Conservation (phyloP, 1,139 yeast genomes). For the Geotrichum klebahnii region DNA sequence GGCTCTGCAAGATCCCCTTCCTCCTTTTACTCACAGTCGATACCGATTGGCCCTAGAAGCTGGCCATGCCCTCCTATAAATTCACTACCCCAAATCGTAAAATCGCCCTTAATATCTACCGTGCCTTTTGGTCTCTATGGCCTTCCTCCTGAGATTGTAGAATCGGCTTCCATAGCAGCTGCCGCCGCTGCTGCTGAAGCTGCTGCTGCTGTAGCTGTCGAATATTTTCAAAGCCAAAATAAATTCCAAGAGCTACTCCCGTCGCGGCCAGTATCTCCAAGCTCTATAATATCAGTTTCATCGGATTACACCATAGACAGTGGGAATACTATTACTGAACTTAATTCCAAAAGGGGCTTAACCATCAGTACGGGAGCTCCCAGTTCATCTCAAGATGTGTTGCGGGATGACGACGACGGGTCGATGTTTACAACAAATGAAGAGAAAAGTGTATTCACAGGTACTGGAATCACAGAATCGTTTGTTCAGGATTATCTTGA, state of each 20-base stretch:
- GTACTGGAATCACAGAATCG: neutral
- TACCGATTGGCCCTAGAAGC: neutral
- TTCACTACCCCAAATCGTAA: neutral
- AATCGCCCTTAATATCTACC: neutral
- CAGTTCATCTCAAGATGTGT: too few species aligned
- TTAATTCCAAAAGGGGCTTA: neutral
- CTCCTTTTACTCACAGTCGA: neutral
- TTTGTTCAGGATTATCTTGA: neutral
- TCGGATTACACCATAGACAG: neutral
- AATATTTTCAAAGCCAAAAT: neutral
- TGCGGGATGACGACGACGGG: too few species aligned
- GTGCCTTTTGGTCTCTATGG: neutral
- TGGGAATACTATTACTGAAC: neutral
- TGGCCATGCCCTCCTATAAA: neutral
- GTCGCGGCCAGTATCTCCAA: constrained; percentile 5
- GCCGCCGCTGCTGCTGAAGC: constrained; percentile 1
- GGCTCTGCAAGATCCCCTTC: constrained; percentile 5
- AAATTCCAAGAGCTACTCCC: neutral
- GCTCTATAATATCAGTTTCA: neutral
- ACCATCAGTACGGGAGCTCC: neutral
- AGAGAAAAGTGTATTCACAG: too few species aligned
- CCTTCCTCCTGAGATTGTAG: neutral
- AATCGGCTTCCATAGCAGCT: constrained; percentile 2
- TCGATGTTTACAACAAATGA: neutral
- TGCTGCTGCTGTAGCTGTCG: constrained; percentile 2